Evolutionary conservation across 2,329 filamentous ascomycete genomes (phyloP).

Genomic region (Colletotrichum sp.): DNA sequence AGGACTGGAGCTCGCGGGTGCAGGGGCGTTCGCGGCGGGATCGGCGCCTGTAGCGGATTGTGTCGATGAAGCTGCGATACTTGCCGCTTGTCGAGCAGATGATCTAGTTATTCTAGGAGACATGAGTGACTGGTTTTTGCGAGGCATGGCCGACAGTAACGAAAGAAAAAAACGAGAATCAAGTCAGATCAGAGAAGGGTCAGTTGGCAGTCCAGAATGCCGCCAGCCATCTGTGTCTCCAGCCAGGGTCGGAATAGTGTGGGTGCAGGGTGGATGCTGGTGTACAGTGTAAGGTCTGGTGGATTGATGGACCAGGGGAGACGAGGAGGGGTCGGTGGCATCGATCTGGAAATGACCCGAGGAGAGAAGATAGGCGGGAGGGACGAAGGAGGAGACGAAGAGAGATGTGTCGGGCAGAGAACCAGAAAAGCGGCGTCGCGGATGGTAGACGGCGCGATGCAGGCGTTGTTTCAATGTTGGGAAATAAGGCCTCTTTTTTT

Average conservation of each 20-base stretch:
- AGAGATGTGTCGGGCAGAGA: background rate
- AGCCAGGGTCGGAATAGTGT: background rate
- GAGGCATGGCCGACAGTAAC: slow-evolving; percentile 12
- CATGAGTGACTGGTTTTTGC: slow-evolving; percentile 71
- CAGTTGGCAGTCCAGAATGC: background rate
- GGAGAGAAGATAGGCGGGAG: background rate
- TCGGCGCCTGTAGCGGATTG: slow-evolving; percentile 42
- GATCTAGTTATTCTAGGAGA: slow-evolving; percentile 96
- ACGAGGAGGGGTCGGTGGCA: background rate
- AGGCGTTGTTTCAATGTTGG: slow-evolving; percentile 15
- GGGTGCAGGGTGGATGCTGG: slow-evolving; percentile 9
- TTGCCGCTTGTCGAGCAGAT: slow-evolving; percentile 87
- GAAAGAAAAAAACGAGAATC: slow-evolving; percentile 14
- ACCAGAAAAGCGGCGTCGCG: background rate
- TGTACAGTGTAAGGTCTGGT: slow-evolving; percentile 20
- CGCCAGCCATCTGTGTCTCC: slow-evolving; percentile 8
- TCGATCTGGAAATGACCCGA: background rate
- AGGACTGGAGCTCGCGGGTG: slow-evolving; percentile 41
- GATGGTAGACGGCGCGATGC: slow-evolving; percentile 1
- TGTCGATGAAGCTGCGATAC: slow-evolving; percentile 54
- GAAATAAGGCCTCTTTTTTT: slow-evolving; percentile 26
- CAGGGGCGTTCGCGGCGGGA: slow-evolving; percentile 44
- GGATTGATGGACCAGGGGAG: slow-evolving; percentile 1
- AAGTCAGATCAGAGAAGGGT: slow-evolving; percentile 1
- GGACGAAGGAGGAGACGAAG: background rate